These are phyloP conservation scores for Plantago major DNA, from an alignment of 257 asterid species.

Conservation along the genomic window DNA sequence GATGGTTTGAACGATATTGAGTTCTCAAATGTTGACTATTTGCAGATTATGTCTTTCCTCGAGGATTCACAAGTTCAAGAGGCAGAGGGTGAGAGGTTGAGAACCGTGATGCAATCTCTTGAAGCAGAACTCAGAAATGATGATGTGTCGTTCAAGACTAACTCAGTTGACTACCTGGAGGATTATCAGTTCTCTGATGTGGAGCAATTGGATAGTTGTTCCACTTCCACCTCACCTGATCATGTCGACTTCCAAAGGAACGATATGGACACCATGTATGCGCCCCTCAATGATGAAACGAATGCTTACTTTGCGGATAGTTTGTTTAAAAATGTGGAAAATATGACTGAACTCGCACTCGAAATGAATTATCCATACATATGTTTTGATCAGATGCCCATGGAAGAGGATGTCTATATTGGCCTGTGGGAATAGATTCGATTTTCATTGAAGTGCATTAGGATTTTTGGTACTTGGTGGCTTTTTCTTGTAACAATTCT, in stretches of 20 bases:
- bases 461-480: not conserved
- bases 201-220: slow-evolving; percentile 18
- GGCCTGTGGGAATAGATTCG: slow-evolving; percentile 23
- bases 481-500: not conserved
- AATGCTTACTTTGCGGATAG: not conserved
- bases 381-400: slow-evolving; percentile 6
- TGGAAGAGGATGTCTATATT: slow-evolving; percentile 18
- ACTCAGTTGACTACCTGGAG: not conserved
- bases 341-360: not conserved
- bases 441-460: not conserved
- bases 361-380: slow-evolving; percentile 8
- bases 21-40: slow-evolving; percentile 19
- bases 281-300: not conserved
- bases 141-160: not conserved
- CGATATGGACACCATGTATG: slow-evolving; percentile 1
- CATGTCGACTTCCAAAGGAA: slow-evolving; percentile 9
- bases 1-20: slow-evolving; percentile 22
- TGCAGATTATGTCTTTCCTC: slow-evolving; percentile 26
- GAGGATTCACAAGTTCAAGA: slow-evolving; percentile 23
- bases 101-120: slow-evolving; percentile 24
- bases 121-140: slow-evolving; percentile 22
- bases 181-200: slow-evolving; percentile 7
- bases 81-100: slow-evolving; percentile 17
- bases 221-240: slow-evolving; percentile 17
- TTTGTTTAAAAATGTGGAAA: slow-evolving; percentile 8